Percentiles rank a stretch among this genome's conserved stretches.
phyloP scores from a whole-genome alignment of 192 early-diverging fungal species.

The Dissophora ornata region DNA sequence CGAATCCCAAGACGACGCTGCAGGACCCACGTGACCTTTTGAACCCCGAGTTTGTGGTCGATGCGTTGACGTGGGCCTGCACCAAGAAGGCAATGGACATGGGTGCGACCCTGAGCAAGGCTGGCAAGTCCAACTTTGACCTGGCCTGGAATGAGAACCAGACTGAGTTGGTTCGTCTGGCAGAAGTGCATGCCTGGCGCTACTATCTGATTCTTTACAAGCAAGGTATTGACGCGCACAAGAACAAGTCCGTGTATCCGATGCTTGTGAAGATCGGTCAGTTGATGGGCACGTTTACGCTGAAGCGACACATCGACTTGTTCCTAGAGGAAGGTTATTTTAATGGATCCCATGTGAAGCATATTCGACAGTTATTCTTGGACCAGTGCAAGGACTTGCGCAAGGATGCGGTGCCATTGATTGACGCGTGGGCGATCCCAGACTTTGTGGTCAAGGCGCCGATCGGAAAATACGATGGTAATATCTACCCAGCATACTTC shows the following conservation, averaged over 20 bases:
- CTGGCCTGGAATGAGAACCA: constrained; percentile 45
- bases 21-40: constrained; percentile 37
- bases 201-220: constrained; percentile 38
- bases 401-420: constrained; percentile 59
- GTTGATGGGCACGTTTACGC: constrained; percentile 53
- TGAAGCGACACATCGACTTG: constrained; percentile 50
- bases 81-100: constrained; percentile 29
- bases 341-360: constrained; percentile 49
- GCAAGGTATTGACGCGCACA: constrained; percentile 17
- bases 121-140: constrained; percentile 20
- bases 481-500: constrained; percentile 60
- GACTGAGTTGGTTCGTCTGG: constrained; percentile 38
- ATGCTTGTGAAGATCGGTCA: constrained; percentile 54
- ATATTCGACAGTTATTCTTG: constrained; percentile 44
- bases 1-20: constrained; percentile 8
- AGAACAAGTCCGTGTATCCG: constrained; percentile 19
- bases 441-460: constrained; percentile 69
- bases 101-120: constrained; percentile 1
- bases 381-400: constrained; percentile 58
- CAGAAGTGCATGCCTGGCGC: constrained; percentile 36
- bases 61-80: constrained; percentile 24
- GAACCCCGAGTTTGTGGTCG: constrained; percentile 28
- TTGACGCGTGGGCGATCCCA: constrained; percentile 63
- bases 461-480: constrained; percentile 65
- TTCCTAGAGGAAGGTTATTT: constrained; percentile 62